phyloP scores from a whole-genome alignment of 225 moss, liverwort and hornwort species.

The Lunularia cruciata region DNA sequence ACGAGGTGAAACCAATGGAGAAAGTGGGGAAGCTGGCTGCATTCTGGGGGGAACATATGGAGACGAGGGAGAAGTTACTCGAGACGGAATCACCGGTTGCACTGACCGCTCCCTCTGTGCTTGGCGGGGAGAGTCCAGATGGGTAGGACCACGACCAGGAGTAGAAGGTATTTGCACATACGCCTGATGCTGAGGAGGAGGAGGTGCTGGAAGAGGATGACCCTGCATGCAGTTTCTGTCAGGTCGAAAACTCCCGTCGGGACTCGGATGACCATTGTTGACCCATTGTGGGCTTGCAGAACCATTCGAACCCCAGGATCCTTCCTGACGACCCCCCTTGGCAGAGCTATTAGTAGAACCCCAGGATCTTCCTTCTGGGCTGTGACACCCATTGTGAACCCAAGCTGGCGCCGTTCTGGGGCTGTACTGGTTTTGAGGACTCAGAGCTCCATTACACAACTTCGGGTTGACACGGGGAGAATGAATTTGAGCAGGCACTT shows the following conservation, averaged over 20 bases:
- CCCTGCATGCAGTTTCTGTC: neutral
- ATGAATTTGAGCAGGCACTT: neutral
- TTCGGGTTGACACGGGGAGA: neutral
- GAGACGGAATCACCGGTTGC: neutral
- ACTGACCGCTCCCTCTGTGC: conserved; percentile 5
- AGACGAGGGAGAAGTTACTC: conserved; percentile 28
- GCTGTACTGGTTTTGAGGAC: conserved; percentile 21
- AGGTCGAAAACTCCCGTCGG: conserved; percentile 25
- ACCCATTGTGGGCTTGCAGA: conserved; percentile 37
- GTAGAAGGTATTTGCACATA: neutral
- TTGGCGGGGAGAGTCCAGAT: conserved; percentile 17
- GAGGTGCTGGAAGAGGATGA: conserved; percentile 47
- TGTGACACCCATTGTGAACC: conserved; percentile 18
- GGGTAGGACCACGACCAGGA: conserved; percentile 1
- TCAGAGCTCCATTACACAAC: conserved; percentile 2
- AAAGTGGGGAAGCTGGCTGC: conserved; percentile 1
- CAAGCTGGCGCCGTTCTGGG: conserved; percentile 7
- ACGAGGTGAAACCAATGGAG: conserved; percentile 33
- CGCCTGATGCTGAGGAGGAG: conserved; percentile 17
- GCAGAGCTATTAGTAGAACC: conserved; percentile 19
- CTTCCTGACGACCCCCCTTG: conserved; percentile 25
- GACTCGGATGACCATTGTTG: conserved; percentile 35
- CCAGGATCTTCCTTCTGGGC: conserved; percentile 35
- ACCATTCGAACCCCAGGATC: conserved; percentile 38
- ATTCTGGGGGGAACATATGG: conserved; percentile 11